Percentiles rank a stretch among this genome's conserved stretches.
These are phyloP conservation scores for Syncephalastrum contaminatum DNA, from an alignment of 371 early-diverging fungal genomes.

Conservation along the genomic window DNA sequence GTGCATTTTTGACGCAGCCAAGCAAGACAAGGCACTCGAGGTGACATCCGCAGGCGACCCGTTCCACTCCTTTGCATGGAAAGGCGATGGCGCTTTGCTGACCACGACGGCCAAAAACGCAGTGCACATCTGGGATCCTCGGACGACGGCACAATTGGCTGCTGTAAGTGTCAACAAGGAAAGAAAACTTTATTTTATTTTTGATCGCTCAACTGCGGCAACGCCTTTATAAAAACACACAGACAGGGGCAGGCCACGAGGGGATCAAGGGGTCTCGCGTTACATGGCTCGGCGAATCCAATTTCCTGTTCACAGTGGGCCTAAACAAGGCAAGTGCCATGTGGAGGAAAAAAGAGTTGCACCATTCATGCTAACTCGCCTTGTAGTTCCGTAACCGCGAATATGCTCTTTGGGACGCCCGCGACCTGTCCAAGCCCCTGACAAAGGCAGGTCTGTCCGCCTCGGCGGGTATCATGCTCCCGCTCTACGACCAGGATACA, in stretches of 20 bases:
- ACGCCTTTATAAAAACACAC: conserved; percentile 11
- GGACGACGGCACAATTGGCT: conserved; percentile 32
- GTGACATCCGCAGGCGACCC: conserved; percentile 17
- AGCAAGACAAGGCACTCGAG: conserved; percentile 18
- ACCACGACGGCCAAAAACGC: conserved; percentile 57
- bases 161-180: conserved; percentile 3
- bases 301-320: conserved; percentile 65
- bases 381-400: conserved; percentile 59
- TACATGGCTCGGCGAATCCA: conserved; percentile 66
- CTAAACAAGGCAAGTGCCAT: conserved; percentile 50
- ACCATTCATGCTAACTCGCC: not conserved
- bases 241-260: conserved; percentile 51
- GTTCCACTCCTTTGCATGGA: conserved; percentile 60
- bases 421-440: conserved; percentile 57
- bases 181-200: not conserved
- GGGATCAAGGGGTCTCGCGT: conserved; percentile 68
- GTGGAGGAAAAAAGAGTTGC: not conserved
- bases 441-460: conserved; percentile 54
- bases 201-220: not conserved
- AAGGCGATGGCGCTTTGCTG: conserved; percentile 61
- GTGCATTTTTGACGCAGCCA: conserved; percentile 68
- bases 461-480: conserved; percentile 63
- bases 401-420: conserved; percentile 71
- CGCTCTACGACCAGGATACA: conserved; percentile 80
- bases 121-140: conserved; percentile 65